Percentiles rank a stretch among this genome's conserved stretches.
These are phyloP conservation scores for Coemansia sp. DNA, from an alignment of 192 early-diverging fungal genomes.

Conservation along the genomic window DNA sequence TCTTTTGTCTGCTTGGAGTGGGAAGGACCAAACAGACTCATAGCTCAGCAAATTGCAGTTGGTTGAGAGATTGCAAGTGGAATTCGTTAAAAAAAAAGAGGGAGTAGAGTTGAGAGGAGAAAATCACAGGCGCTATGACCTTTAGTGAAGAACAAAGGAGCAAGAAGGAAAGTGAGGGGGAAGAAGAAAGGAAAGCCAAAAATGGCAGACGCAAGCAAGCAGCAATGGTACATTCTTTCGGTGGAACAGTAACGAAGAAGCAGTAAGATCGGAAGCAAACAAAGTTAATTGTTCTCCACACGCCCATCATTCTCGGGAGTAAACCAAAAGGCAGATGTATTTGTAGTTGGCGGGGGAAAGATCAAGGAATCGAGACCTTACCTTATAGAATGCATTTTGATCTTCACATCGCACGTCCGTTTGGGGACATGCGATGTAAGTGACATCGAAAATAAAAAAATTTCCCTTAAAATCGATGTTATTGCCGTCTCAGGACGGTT, in stretches of 20 bases:
- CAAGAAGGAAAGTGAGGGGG: neutral
- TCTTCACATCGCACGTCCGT: too few species aligned
- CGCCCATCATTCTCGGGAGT: neutral
- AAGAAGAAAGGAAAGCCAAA: neutral
- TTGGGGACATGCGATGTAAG: too few species aligned
- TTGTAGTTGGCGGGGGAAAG: too few species aligned
- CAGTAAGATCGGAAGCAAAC: neutral
- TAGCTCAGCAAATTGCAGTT: neutral
- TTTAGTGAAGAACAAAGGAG: neutral
- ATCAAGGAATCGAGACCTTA: too few species aligned
- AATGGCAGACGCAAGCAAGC: neutral
- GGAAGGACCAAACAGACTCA: conserved; percentile 19
- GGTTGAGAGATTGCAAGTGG: too few species aligned
- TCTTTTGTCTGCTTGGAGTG: neutral
- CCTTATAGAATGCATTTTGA: too few species aligned
- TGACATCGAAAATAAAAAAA: too few species aligned
- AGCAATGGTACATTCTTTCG: neutral
- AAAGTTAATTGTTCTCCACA: neutral
- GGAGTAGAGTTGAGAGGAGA: neutral
- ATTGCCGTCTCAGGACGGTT: too few species aligned
- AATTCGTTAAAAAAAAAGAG: neutral
- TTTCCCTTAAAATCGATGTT: too few species aligned
- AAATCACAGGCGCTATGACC: too few species aligned
- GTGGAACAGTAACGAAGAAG: neutral
- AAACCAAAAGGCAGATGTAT: too few species aligned